A percentile compares a stretch with the other conserved stretches of the same genome.
phyloP scores from a whole-genome alignment of 2,329 filamentous ascomycete genomes.

The Bipolaris gigantea region DNA sequence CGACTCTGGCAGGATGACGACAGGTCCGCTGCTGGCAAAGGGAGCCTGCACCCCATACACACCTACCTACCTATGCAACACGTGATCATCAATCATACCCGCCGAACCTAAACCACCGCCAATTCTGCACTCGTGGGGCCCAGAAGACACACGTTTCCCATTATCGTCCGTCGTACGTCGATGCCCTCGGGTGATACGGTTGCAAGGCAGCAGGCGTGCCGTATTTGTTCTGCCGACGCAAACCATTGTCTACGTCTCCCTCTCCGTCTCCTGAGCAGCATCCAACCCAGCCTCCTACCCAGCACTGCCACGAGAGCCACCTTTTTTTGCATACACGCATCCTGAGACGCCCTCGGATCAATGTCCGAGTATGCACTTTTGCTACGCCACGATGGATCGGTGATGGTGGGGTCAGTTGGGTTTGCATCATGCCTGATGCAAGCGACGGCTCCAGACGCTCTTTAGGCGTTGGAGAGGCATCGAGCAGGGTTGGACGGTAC shows the following conservation, averaged over 20 bases:
- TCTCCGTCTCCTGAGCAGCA: not conserved
- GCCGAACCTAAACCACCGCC: slow-evolving; percentile 3
- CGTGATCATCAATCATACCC: not conserved
- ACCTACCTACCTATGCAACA: not conserved
- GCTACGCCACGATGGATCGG: slow-evolving; percentile 22
- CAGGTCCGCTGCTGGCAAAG: not conserved
- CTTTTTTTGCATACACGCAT: slow-evolving; percentile 15
- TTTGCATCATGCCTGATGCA: slow-evolving; percentile 15
- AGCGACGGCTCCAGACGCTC: slow-evolving; percentile 30
- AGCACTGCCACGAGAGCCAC: slow-evolving; percentile 4
- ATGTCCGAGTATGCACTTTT: slow-evolving; percentile 15
- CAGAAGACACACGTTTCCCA: not conserved
- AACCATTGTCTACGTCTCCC: not conserved
- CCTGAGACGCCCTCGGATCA: slow-evolving; percentile 33
- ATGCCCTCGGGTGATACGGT: not conserved
- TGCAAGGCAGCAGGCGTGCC: not conserved
- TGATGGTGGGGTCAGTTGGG: slow-evolving; percentile 17
- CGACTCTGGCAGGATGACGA: slow-evolving; percentile 28
- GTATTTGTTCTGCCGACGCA: slow-evolving; percentile 3
- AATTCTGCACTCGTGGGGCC: not conserved
- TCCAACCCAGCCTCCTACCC: slow-evolving; percentile 2
- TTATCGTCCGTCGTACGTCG: too few relatives aligned
- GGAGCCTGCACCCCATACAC: too few relatives aligned
- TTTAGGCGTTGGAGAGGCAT: slow-evolving; percentile 13
- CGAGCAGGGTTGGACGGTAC: slow-evolving; percentile 8